A percentile compares a stretch with the other conserved stretches of the same genome.
Evolutionary conservation across 371 early-diverging fungal genomes (phyloP).

Genomic region (Phascolomyces articulosus): DNA sequence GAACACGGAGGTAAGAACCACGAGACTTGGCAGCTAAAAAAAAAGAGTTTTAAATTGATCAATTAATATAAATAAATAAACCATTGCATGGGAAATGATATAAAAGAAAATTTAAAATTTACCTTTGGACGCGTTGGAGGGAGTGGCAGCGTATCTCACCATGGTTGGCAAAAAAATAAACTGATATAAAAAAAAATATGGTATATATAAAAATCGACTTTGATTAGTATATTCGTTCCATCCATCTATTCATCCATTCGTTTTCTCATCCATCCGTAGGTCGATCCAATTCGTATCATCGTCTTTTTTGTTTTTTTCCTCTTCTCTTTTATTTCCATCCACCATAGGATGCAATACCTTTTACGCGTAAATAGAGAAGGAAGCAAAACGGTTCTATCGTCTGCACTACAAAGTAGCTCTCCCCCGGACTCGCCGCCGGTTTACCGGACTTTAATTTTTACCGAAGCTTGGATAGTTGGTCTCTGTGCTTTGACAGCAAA

Average conservation of each 20-base stretch:
- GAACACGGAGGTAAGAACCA: slow-evolving; percentile 37
- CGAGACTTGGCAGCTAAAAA: slow-evolving; percentile 29
- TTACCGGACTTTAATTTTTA: too few relatives aligned
- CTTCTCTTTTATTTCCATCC: not conserved
- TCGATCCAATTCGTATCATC: not conserved
- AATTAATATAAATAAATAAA: not conserved
- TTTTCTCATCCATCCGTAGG: not conserved
- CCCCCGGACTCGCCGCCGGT: too few relatives aligned
- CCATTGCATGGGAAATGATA: slow-evolving; percentile 1
- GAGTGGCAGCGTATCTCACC: slow-evolving; percentile 51
- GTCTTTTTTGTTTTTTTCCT: not conserved
- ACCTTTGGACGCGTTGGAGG: slow-evolving; percentile 43
- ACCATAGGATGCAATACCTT: not conserved
- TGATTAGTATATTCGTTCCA: slow-evolving; percentile 8
- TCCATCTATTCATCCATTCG: slow-evolving; percentile 21
- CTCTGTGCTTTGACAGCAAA: too few relatives aligned
- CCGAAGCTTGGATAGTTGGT: too few relatives aligned
- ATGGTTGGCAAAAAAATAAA: slow-evolving; percentile 21
- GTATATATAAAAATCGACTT: not conserved
- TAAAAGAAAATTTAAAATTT: not conserved
- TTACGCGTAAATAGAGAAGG: slow-evolving; percentile 1
- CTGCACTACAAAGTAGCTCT: too few relatives aligned
- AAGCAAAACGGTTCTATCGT: not conserved
- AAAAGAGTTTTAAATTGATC: not conserved
- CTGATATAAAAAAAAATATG: not conserved